Evolutionary conservation across 202 grass and related monocot species (phyloP).

Genomic region (Hordeum pubiflorum): DNA sequence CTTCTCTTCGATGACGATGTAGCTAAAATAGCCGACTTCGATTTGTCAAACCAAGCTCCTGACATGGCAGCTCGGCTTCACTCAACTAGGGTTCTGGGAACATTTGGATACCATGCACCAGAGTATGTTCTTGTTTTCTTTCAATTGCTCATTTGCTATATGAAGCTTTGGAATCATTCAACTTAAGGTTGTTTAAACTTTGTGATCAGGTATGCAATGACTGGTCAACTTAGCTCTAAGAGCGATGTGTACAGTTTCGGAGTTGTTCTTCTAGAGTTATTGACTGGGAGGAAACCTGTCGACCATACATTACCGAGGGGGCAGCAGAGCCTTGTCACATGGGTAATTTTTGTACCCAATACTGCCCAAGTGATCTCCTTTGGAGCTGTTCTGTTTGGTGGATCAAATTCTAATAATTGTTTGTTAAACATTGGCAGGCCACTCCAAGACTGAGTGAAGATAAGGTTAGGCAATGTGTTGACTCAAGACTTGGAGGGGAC

Average conservation of each 20-base stretch:
- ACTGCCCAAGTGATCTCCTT: not conserved
- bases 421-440: conserved; percentile 51
- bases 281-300: conserved; percentile 77
- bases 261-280: conserved; percentile 64
- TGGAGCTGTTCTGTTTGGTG: not conserved
- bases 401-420: conserved; percentile 2
- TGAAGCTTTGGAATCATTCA: not conserved
- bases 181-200: conserved; percentile 1
- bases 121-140: conserved; percentile 60
- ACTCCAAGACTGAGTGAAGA: conserved; percentile 97
- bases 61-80: conserved; percentile 99
- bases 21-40: conserved; percentile 95
- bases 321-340: conserved; percentile 83
- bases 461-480: conserved; percentile 95
- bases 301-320: conserved; percentile 77
- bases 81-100: conserved; percentile 97
- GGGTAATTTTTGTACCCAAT: conserved; percentile 33
- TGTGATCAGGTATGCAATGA: conserved; percentile 72
- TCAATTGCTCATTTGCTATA: not conserved
- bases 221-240: conserved; percentile 84
- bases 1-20: conserved; percentile 93
- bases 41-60: conserved; percentile 98
- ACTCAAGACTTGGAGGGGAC: conserved; percentile 79
- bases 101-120: conserved; percentile 97
- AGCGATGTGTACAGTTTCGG: conserved; percentile 88